Evolutionary conservation across 2,329 filamentous ascomycete species (phyloP).

Genomic region (Colletotrichum limetticola): DNA sequence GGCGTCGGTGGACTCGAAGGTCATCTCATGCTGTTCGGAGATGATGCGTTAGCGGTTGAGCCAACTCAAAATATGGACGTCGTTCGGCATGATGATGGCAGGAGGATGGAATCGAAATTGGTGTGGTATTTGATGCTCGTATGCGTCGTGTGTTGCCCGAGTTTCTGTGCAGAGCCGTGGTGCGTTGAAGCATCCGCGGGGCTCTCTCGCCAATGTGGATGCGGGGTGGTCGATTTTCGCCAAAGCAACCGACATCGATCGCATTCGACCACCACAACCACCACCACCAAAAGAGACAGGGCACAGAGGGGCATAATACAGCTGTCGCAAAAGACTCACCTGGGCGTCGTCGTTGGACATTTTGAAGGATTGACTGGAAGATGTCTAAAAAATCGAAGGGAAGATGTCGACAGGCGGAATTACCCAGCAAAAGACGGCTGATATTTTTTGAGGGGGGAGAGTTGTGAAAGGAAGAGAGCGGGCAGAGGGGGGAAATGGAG

Average conservation of each 20-base stretch:
- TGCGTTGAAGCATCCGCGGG: conserved; percentile 34
- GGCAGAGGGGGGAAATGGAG: conserved; percentile 33
- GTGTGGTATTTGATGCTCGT: conserved; percentile 3
- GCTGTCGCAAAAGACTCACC: conserved; percentile 53
- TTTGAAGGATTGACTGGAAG: conserved; percentile 55
- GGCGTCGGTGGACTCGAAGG: conserved; percentile 94
- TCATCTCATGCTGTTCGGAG: conserved; percentile 68
- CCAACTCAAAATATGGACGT: not conserved
- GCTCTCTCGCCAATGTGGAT: conserved; percentile 43
- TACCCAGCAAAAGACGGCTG: conserved; percentile 33
- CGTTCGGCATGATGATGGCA: not conserved
- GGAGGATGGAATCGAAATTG: conserved; percentile 6
- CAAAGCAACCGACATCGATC: conserved; percentile 38
- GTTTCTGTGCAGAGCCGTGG: conserved; percentile 25
- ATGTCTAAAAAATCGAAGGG: conserved; percentile 38
- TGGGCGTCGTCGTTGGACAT: conserved; percentile 64
- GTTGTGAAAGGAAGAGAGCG: conserved; percentile 36
- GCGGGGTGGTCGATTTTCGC: conserved; percentile 56
- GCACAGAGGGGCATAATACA: conserved; percentile 12
- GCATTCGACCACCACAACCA: conserved; percentile 37
- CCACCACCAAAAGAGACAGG: conserved; percentile 30
- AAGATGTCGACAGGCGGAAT: conserved; percentile 39
- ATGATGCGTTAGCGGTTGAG: not conserved
- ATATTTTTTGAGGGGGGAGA: conserved; percentile 30
- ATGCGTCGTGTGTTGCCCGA: not conserved